These are phyloP conservation scores for Mikania micrantha DNA, from an alignment of 129 eudicot genomes.

Conservation along the genomic window DNA sequence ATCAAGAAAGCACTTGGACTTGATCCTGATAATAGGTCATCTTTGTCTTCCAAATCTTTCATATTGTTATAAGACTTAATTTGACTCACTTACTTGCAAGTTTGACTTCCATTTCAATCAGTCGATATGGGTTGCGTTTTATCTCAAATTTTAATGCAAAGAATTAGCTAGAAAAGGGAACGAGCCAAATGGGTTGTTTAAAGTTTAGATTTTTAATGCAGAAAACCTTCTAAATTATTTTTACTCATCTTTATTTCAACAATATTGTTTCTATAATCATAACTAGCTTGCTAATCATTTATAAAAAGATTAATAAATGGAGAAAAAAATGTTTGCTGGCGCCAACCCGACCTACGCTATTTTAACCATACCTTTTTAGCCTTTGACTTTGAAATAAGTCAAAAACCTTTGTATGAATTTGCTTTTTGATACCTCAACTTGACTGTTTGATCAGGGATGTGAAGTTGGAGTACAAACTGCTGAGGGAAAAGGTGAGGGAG, in stretches of 20 bases:
- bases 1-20: conserved; percentile 49
- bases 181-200: not conserved
- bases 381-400: not conserved
- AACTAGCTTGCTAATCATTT: not conserved
- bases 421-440: not conserved
- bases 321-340: not conserved
- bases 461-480: conserved; percentile 40
- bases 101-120: not conserved
- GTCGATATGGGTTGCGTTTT: not conserved
- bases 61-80: not conserved
- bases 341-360: not conserved
- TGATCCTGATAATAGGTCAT: conserved; percentile 66
- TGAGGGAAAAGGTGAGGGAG: conserved; percentile 42
- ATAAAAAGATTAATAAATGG: not conserved
- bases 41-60: not conserved
- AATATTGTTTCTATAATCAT: not conserved
- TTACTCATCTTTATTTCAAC: not conserved
- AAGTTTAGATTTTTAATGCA: not conserved
- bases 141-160: not conserved
- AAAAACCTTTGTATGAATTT: not conserved
- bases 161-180: not conserved
- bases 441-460: conserved; percentile 30
- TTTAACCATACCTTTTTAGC: not conserved
- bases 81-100: not conserved
- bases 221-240: not conserved